Evolutionary conservation across 768 basidiomycete genomes (phyloP).

Genomic region (Phlebiopsis flavidoalba): DNA sequence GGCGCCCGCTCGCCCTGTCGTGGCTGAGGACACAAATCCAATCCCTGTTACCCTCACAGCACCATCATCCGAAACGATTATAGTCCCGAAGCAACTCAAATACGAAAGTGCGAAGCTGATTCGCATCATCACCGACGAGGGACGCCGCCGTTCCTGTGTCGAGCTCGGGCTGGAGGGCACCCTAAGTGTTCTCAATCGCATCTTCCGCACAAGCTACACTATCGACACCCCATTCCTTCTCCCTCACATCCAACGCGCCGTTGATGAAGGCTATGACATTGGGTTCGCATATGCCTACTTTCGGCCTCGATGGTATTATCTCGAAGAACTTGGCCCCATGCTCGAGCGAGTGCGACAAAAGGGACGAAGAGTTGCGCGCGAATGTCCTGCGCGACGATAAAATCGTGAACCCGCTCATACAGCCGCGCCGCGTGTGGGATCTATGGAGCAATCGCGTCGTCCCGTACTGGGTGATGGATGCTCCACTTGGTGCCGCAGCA

Average conservation of each 20-base stretch:
- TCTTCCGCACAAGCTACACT: not conserved
- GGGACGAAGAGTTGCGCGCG: not conserved
- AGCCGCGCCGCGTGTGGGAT: slow-evolving; percentile 5
- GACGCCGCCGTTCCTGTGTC: not conserved
- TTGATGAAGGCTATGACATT: not conserved
- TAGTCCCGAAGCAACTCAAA: not conserved
- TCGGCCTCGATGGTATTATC: not conserved
- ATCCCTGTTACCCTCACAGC: not conserved
- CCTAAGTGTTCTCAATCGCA: not conserved
- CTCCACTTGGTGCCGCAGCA: not conserved
- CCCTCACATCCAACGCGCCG: not conserved
- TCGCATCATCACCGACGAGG: not conserved
- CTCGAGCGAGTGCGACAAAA: too few relatives aligned
- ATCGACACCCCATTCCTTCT: not conserved
- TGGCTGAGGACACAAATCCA: not conserved
- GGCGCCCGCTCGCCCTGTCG: not conserved
- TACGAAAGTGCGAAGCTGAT: not conserved
- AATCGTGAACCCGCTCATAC: not conserved
- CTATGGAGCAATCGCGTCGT: slow-evolving; percentile 4
- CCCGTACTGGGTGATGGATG: not conserved
- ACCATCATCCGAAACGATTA: not conserved
- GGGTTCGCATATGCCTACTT: not conserved
- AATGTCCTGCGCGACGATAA: not conserved
- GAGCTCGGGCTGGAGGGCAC: not conserved
- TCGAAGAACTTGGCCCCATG: too few relatives aligned